These are phyloP conservation scores for Coemansia sp. DNA, from an alignment of 192 early-diverging fungal genomes.

Conservation along the genomic window DNA sequence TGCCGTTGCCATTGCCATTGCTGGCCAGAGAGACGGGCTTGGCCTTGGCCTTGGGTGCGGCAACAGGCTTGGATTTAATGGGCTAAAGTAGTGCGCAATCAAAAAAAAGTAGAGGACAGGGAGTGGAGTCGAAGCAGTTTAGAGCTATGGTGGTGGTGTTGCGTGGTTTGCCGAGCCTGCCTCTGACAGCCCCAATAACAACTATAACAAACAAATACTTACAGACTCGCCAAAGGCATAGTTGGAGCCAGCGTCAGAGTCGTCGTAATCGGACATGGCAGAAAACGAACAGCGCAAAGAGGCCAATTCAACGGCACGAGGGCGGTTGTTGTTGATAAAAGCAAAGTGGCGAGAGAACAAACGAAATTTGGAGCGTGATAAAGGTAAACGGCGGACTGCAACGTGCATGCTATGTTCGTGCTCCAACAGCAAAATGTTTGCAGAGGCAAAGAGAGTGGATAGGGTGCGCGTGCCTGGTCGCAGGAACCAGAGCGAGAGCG, in stretches of 20 bases:
- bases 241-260: constrained; percentile 41
- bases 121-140: background rate
- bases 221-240: constrained; percentile 22
- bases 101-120: background rate
- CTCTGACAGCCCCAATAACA: no score
- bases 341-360: background rate
- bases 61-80: constrained; percentile 12
- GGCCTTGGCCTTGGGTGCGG: constrained; percentile 9
- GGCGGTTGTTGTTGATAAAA: background rate
- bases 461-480: background rate
- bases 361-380: constrained; percentile 8
- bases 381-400: background rate
- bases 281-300: no score
- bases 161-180: no score
- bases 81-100: constrained; percentile 14
- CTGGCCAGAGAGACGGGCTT: constrained; percentile 14
- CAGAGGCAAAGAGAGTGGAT: background rate
- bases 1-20: background rate
- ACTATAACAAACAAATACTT: constrained; percentile 1
- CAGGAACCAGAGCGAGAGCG: no score
- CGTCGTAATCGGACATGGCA: constrained; percentile 41
- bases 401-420: background rate
- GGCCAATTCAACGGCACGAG: background rate
- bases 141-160: no score
- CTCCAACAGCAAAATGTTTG: background rate